Evolutionary conservation across 176 grass and related monocot species (phyloP).

Genomic region (Aegilops speltoides): DNA sequence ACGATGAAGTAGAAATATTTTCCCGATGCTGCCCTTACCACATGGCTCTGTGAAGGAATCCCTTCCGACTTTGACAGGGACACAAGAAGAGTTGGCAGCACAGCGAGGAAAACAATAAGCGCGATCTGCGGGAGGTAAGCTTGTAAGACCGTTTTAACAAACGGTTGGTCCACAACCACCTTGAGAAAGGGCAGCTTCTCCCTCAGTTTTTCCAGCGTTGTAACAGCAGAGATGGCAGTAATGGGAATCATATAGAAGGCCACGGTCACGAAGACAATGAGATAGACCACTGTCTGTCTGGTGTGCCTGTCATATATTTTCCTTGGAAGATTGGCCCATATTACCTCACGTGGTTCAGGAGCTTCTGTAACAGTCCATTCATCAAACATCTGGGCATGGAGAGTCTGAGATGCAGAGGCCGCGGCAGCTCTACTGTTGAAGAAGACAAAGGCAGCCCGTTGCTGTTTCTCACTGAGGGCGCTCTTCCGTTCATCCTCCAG

Average conservation of each 20-base stretch:
- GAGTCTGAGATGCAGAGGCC: slow-evolving; percentile 79
- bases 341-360: slow-evolving; percentile 66
- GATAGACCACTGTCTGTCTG: slow-evolving; percentile 59
- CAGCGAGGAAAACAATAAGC: slow-evolving; percentile 83
- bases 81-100: slow-evolving; percentile 72
- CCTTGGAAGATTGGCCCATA: slow-evolving; percentile 77
- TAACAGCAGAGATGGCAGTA: slow-evolving; percentile 64
- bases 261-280: slow-evolving; percentile 71
- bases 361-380: slow-evolving; percentile 79
- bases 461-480: slow-evolving; percentile 70
- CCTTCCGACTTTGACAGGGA: slow-evolving; percentile 84
- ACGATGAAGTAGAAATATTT: slow-evolving; percentile 95
- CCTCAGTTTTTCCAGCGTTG: slow-evolving; percentile 64
- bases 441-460: slow-evolving; percentile 71
- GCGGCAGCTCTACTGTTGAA: slow-evolving; percentile 79
- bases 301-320: slow-evolving; percentile 62
- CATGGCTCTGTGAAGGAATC: slow-evolving; percentile 62
- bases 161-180: slow-evolving; percentile 46
- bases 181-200: slow-evolving; percentile 75
- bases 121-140: slow-evolving; percentile 86
- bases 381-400: slow-evolving; percentile 75
- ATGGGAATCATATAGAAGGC: slow-evolving; percentile 80
- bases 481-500: slow-evolving; percentile 77
- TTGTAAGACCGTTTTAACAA: slow-evolving; percentile 65
- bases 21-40: slow-evolving; percentile 61